Percentiles rank a stretch among this genome's conserved stretches.
Evolutionary conservation across 1,284 basidiomycete genomes (phyloP).

Genomic region (Porphyrellus sp.): DNA sequence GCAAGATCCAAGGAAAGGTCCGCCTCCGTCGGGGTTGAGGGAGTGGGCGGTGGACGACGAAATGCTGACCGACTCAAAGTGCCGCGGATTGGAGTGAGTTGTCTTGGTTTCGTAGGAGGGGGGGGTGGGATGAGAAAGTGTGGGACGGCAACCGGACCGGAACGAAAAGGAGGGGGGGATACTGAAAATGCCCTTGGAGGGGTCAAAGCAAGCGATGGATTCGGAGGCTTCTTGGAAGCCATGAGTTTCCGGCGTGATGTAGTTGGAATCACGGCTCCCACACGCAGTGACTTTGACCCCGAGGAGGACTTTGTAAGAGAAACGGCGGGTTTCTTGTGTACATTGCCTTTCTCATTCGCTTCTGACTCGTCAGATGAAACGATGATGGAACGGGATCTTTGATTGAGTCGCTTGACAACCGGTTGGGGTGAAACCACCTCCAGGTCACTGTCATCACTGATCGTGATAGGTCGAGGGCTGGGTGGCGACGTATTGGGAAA

Average conservation of each 20-base stretch:
- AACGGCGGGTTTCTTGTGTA: constrained; percentile 6
- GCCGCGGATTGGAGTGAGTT: constrained; percentile 66
- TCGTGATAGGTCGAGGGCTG: constrained; percentile 15
- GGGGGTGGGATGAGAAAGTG: constrained; percentile 18
- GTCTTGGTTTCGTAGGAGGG: constrained; percentile 45
- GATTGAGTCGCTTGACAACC: constrained; percentile 18
- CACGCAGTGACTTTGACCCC: constrained; percentile 18
- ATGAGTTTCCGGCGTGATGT: constrained; percentile 15
- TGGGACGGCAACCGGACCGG: constrained; percentile 1
- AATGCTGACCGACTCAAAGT: constrained; percentile 39
- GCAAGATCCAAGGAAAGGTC: constrained; percentile 59
- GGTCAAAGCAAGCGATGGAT: neutral
- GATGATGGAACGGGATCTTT: constrained; percentile 28
- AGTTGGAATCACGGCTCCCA: constrained; percentile 42
- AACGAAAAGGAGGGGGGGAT: constrained; percentile 5
- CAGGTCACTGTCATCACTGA: constrained; percentile 32
- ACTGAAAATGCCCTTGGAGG: constrained; percentile 7
- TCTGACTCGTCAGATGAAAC: constrained; percentile 48
- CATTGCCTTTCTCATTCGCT: constrained; percentile 12
- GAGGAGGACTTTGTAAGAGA: constrained; percentile 14
- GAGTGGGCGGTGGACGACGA: constrained; percentile 42
- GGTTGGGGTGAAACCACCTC: constrained; percentile 19
- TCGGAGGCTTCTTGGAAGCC: constrained; percentile 3
- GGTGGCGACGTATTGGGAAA: neutral
- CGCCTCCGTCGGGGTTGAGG: constrained; percentile 45